A percentile compares a stretch with the other conserved stretches of the same genome.
These are phyloP conservation scores for Barnettozyma wickerhamii DNA, from an alignment of 805 yeast genomes.

Conservation along the genomic window DNA sequence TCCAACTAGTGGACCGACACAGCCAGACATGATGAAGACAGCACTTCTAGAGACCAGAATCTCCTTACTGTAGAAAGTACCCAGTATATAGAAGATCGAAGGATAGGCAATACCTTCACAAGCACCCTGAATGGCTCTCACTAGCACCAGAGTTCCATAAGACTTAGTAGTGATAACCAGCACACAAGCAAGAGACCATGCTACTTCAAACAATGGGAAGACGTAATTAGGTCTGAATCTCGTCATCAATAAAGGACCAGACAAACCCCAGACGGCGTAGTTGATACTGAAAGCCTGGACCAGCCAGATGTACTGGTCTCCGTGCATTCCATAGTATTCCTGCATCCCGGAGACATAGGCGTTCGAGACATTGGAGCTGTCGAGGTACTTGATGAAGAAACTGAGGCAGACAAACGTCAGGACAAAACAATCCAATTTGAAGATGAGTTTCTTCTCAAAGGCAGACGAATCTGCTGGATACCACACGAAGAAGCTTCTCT, in stretches of 20 bases:
- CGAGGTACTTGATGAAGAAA: constrained; percentile 43
- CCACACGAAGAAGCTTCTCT: constrained; percentile 17
- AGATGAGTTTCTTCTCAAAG: constrained; percentile 7
- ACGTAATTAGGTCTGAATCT: constrained; percentile 4
- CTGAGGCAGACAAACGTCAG: constrained; percentile 14
- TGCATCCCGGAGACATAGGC: constrained; percentile 56
- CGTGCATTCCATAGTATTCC: constrained; percentile 44
- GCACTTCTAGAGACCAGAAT: constrained; percentile 62
- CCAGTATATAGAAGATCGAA: constrained; percentile 54
- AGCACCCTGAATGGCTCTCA: constrained; percentile 57
- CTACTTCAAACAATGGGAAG: constrained; percentile 6
- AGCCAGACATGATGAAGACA: constrained; percentile 28
- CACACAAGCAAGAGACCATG: constrained; percentile 47
- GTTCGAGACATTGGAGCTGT: constrained; percentile 50
- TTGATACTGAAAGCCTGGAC: constrained; percentile 6
- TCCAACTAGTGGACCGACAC: constrained; percentile 30
- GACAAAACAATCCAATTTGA: constrained; percentile 12
- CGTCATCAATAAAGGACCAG: constrained; percentile 6
- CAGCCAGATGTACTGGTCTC: constrained; percentile 34
- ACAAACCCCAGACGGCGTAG: constrained; percentile 8
- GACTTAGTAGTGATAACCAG: constrained; percentile 14
- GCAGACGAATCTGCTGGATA: constrained; percentile 9
- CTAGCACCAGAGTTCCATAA: constrained; percentile 32
- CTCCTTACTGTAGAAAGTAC: constrained; percentile 49
- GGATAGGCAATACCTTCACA: constrained; percentile 61